Conservation (phyloP, 106 monocot genomes). For the Narthecium ossifragum region DNA sequence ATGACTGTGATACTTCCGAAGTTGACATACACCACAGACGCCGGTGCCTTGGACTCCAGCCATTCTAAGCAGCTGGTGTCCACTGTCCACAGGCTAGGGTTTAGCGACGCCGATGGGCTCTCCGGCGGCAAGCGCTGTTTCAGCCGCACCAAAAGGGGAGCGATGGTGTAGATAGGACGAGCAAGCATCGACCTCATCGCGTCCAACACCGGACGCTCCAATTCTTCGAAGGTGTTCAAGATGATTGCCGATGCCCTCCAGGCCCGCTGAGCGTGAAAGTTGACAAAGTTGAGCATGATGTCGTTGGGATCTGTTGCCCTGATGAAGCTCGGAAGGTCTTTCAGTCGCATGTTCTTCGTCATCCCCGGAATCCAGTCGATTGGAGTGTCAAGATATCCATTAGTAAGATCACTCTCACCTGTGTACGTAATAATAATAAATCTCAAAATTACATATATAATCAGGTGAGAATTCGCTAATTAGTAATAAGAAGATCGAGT, state of each 20-base stretch:
- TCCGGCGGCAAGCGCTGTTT: neutral
- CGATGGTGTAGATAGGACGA: neutral
- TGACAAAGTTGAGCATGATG: neutral
- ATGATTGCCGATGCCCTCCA: neutral
- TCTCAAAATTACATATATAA: too few relatives aligned
- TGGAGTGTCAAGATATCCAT: slow-evolving; percentile 1
- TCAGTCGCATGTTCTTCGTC: neutral
- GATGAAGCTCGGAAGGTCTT: neutral
- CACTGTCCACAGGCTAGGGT: neutral
- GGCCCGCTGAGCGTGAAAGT: neutral
- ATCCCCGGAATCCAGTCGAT: neutral
- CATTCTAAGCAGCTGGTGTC: neutral
- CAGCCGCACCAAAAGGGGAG: slow-evolving; percentile 1
- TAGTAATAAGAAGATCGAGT: too few relatives aligned
- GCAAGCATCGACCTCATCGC: neutral
- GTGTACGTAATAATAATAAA: neutral
- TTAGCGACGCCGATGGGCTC: neutral
- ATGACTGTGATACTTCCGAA: neutral
- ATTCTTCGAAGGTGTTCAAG: slow-evolving; percentile 11
- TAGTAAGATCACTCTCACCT: neutral
- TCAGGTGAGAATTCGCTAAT: too few relatives aligned
- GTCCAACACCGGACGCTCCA: neutral
- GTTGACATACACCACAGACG: neutral
- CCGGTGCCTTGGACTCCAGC: neutral
- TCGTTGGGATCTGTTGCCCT: neutral